Evolutionary conservation across 306 rosid genomes (phyloP).

Genomic region (Cucumis sativus): DNA sequence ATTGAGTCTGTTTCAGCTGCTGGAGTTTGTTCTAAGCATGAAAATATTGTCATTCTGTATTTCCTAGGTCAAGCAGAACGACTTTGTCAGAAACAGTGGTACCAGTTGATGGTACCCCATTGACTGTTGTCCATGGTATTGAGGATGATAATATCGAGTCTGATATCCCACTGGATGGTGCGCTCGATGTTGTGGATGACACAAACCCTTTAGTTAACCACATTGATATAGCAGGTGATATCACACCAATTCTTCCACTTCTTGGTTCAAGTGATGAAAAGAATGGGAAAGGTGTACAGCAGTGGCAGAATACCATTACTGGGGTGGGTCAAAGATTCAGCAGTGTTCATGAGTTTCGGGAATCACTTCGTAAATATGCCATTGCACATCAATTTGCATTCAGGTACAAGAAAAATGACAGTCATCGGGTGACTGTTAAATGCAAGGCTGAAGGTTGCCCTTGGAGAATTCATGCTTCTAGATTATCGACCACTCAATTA

Average conservation of each 20-base stretch:
- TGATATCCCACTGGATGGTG: constrained; percentile 24
- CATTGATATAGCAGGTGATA: constrained; percentile 30
- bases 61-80: constrained; percentile 89
- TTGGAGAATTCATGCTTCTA: constrained; percentile 98
- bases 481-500: constrained; percentile 84
- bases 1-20: neutral
- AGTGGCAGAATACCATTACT: constrained; percentile 89
- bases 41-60: constrained; percentile 8
- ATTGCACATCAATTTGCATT: constrained; percentile 95
- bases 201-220: constrained; percentile 36
- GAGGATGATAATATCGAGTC: constrained; percentile 32
- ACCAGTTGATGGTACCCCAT: constrained; percentile 31
- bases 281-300: constrained; percentile 67
- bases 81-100: constrained; percentile 79
- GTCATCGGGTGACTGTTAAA: constrained; percentile 97
- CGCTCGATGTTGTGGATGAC: constrained; percentile 34
- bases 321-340: constrained; percentile 93
- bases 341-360: constrained; percentile 87
- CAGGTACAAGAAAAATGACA: constrained; percentile 90
- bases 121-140: constrained; percentile 20
- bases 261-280: constrained; percentile 37
- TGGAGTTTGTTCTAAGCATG: constrained; percentile 14
- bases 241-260: constrained; percentile 33
- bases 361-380: constrained; percentile 87
- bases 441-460: constrained; percentile 98